Conservation (phyloP, 2,329 filamentous ascomycete genomes). For the Aspergillus japonicus region DNA sequence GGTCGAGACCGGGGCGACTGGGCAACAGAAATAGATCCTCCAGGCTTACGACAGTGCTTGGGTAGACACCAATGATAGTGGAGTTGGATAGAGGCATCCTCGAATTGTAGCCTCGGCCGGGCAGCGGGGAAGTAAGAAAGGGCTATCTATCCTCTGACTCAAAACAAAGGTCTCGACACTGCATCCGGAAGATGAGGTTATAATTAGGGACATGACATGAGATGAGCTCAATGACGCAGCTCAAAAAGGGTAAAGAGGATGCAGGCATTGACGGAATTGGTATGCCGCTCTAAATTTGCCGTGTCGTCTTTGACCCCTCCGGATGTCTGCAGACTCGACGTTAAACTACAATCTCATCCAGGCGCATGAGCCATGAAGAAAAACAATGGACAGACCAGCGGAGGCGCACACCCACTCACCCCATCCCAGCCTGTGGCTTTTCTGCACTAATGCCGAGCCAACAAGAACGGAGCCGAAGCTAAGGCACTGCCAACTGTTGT, state of each 20-base stretch:
- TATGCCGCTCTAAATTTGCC: neutral
- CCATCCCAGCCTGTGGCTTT: neutral
- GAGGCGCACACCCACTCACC: neutral
- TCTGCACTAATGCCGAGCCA: conserved; percentile 9
- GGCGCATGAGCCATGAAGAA: neutral
- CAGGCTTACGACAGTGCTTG: neutral
- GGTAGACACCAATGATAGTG: neutral
- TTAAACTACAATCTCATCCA: neutral
- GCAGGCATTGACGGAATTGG: conserved; percentile 1
- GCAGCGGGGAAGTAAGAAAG: neutral
- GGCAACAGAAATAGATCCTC: neutral
- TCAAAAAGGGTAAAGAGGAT: neutral
- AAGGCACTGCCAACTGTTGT: conserved; percentile 7
- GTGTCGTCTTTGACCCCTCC: neutral
- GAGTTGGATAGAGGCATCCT: neutral
- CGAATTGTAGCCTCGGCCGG: neutral
- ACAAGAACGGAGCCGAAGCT: conserved; percentile 7
- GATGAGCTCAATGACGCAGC: neutral
- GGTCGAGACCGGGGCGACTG: neutral
- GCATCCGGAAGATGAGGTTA: neutral
- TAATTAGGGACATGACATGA: too few species aligned
- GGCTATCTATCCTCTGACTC: neutral
- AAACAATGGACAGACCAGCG: conserved; percentile 1
- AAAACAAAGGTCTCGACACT: neutral
- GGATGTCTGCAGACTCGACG: conserved; percentile 1